Percentiles rank a stretch among this genome's conserved stretches.
phyloP scores from a whole-genome alignment of 164 flowering plant genomes.

The Vitis rupestris region DNA sequence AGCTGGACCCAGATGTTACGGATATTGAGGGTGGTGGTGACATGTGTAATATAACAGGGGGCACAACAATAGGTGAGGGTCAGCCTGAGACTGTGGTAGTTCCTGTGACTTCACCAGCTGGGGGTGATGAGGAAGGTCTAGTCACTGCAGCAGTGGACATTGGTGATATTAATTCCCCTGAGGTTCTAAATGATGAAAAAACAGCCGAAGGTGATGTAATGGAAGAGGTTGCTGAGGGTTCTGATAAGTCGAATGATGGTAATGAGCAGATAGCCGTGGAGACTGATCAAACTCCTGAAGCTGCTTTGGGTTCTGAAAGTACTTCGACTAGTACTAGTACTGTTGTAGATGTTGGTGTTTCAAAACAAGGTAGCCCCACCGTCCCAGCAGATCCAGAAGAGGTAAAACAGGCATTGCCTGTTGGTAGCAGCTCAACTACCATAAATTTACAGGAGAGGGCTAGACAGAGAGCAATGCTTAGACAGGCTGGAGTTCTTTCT shows the following conservation, averaged over 20 bases:
- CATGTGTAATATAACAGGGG: conserved; percentile 14
- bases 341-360: conserved; percentile 15
- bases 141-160: conserved; percentile 22
- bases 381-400: conserved; percentile 33
- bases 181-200: conserved; percentile 36
- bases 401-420: conserved; percentile 29
- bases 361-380: conserved; percentile 21
- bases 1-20: conserved; percentile 48
- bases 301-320: conserved; percentile 21
- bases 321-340: conserved; percentile 23
- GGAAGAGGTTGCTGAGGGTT: conserved; percentile 46
- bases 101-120: conserved; percentile 31
- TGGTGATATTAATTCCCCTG: conserved; percentile 34
- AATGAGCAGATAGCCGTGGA: conserved; percentile 36
- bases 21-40: conserved; percentile 41
- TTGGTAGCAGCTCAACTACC: conserved; percentile 28
- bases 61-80: conserved; percentile 40
- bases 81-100: conserved; percentile 31
- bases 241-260: conserved; percentile 39
- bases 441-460: conserved; percentile 65
- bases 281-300: conserved; percentile 29
- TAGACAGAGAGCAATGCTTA: conserved; percentile 39
- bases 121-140: conserved; percentile 28
- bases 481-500: conserved; percentile 43
- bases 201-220: conserved; percentile 35